phyloP scores from a whole-genome alignment of 441 rosid species.

The Populus hybrid region DNA sequence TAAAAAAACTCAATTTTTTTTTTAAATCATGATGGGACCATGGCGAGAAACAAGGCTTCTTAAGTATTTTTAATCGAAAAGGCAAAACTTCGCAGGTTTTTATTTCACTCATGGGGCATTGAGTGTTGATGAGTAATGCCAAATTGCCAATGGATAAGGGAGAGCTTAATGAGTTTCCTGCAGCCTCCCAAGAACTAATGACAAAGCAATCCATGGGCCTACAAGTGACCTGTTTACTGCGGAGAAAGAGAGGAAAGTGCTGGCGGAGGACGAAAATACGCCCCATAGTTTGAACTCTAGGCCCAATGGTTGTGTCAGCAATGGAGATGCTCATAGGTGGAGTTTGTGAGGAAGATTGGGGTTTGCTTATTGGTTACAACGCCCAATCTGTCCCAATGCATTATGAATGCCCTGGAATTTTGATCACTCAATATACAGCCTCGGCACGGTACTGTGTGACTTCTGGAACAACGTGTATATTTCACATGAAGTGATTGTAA shows the following conservation, averaged over 20 bases:
- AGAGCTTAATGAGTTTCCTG: slow-evolving; percentile 65
- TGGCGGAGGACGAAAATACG: slow-evolving; percentile 43
- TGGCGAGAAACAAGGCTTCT: too few relatives aligned
- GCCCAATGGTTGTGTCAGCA: slow-evolving; percentile 21
- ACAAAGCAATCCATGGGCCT: slow-evolving; percentile 81
- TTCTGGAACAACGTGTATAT: background rate
- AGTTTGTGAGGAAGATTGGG: slow-evolving; percentile 39
- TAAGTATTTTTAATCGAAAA: background rate
- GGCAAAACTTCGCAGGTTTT: slow-evolving; percentile 51
- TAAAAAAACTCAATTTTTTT: too few relatives aligned
- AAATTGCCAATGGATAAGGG: slow-evolving; percentile 71
- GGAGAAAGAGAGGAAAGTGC: slow-evolving; percentile 48
- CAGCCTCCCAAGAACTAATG: slow-evolving; percentile 95
- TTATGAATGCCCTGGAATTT: background rate
- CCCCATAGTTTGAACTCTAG: slow-evolving; percentile 25
- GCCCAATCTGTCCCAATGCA: background rate
- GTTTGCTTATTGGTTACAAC: background rate
- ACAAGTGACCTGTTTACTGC: slow-evolving; percentile 57
- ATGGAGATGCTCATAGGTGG: slow-evolving; percentile 41
- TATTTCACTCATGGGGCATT: slow-evolving; percentile 74
- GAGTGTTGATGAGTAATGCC: slow-evolving; percentile 71
- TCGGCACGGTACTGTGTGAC: background rate
- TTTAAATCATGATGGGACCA: too few relatives aligned
- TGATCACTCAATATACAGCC: background rate
- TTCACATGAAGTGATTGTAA: background rate